Percentiles rank a stretch among this genome's conserved stretches.
Conservation (phyloP, 2,329 filamentous ascomycete species). For the Aspergillus sp. region DNA sequence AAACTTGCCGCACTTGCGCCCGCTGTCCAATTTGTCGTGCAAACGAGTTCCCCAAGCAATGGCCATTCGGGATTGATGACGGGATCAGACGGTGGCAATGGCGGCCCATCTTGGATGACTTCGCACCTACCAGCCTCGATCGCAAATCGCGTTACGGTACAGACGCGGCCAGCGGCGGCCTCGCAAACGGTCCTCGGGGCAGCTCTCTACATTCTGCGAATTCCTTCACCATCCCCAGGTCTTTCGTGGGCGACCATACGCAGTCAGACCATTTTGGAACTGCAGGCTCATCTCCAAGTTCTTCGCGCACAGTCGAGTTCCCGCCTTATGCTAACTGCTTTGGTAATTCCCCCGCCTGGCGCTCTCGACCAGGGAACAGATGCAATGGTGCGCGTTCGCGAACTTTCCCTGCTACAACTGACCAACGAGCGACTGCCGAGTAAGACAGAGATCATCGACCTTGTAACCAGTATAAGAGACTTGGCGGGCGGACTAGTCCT, state of each 20-base stretch:
- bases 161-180: neutral
- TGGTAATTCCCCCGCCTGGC: neutral
- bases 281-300: neutral
- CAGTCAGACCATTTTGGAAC: neutral
- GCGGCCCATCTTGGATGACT: neutral
- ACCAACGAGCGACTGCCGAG: neutral
- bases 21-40: neutral
- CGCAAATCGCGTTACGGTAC: neutral
- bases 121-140: neutral
- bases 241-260: neutral
- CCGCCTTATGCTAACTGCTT: neutral
- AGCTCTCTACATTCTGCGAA: neutral
- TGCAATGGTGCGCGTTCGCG: neutral
- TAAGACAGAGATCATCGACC: neutral
- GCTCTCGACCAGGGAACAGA: neutral
- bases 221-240: neutral
- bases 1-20: neutral
- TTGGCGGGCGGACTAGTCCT: neutral
- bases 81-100: neutral
- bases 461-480: neutral
- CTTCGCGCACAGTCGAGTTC: neutral
- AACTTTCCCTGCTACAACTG: neutral
- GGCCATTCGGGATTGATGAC: neutral
- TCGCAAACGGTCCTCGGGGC: neutral
- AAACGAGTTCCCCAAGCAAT: neutral